These are phyloP conservation scores for Ceratocystis diversiconidia DNA, from an alignment of 2,329 filamentous ascomycete genomes.

Conservation along the genomic window DNA sequence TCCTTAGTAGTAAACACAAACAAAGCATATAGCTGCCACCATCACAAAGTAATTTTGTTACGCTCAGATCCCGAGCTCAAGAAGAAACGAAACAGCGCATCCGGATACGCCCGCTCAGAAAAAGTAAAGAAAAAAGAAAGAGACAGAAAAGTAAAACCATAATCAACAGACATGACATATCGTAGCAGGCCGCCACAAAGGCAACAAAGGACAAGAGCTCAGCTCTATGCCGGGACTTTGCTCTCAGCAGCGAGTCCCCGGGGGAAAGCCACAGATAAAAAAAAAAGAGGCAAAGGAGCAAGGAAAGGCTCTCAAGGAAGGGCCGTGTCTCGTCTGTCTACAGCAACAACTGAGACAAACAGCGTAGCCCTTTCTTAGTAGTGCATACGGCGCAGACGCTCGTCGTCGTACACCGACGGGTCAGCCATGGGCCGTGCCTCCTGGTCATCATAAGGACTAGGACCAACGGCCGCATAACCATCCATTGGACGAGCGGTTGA, in stretches of 20 bases:
- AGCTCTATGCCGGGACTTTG: background rate
- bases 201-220: background rate
- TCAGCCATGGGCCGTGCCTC: constrained; percentile 7
- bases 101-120: background rate
- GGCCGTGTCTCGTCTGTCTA: background rate
- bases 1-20: background rate
- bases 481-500: background rate
- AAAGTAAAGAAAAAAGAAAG: constrained; percentile 1
- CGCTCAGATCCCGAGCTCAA: background rate
- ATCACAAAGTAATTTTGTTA: background rate
- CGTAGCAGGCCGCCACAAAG: background rate
- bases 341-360: background rate
- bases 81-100: constrained; percentile 13
- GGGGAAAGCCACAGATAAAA: background rate
- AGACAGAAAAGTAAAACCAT: background rate
- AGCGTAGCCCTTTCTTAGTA: background rate
- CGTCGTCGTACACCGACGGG: constrained; percentile 9
- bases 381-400: constrained; percentile 8
- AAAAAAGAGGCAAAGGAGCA: background rate
- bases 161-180: constrained; percentile 1
- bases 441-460: background rate
- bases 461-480: background rate
- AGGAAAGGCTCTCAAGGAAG: background rate
- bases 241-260: background rate
- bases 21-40: background rate